A percentile compares a stretch with the other conserved stretches of the same genome.
phyloP scores from a whole-genome alignment of 176 grass and related monocot species.

The Triticum aestivum region DNA sequence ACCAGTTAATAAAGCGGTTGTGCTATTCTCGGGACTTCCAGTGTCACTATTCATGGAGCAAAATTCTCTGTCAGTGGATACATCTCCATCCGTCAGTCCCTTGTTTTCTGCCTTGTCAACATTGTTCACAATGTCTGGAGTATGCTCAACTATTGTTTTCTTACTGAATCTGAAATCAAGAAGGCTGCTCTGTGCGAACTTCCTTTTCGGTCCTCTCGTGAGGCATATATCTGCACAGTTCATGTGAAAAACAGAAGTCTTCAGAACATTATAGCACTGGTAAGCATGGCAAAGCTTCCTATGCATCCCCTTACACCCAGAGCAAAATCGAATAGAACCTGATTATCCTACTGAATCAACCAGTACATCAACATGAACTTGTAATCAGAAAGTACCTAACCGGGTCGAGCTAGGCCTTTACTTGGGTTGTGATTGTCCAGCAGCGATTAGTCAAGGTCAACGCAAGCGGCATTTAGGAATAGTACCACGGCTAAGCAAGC shows the following conservation, averaged over 20 bases:
- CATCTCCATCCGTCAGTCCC: background rate
- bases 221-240: conserved; percentile 74
- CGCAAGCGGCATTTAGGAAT: background rate
- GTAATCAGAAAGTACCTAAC: background rate
- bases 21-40: conserved; percentile 17
- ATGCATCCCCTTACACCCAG: background rate
- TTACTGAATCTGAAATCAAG: conserved; percentile 79
- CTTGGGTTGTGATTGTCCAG: background rate
- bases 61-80: conserved; percentile 3
- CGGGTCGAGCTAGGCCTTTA: background rate
- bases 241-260: background rate
- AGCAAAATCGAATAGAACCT: background rate
- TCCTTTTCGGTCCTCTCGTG: conserved; percentile 63
- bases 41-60: background rate
- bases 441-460: background rate
- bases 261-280: background rate
- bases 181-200: conserved; percentile 76
- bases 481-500: background rate
- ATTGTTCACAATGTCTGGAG: conserved; percentile 3
- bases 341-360: background rate
- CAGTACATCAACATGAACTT: background rate
- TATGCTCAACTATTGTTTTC: background rate
- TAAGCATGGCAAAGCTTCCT: background rate
- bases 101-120: background rate
- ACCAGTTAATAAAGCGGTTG: conserved; percentile 17